Conservation (phyloP, 2,329 filamentous ascomycete species). For the Pseudogymnoascus sp. region DNA sequence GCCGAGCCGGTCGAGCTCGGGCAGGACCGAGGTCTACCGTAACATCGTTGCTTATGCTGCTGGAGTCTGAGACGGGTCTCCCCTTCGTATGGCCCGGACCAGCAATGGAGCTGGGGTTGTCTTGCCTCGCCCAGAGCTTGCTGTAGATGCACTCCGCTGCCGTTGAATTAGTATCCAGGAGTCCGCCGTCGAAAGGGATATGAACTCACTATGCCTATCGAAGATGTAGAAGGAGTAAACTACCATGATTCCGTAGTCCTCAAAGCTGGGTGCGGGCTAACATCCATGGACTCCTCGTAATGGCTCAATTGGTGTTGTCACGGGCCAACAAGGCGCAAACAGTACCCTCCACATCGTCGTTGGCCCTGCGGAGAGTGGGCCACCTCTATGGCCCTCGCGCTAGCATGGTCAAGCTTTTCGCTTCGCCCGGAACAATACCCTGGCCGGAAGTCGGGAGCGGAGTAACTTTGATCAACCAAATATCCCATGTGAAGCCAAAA, state of each 20-base stretch:
- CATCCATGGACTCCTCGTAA: conserved; percentile 8
- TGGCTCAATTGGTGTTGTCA: conserved; percentile 6
- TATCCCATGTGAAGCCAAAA: conserved; percentile 2
- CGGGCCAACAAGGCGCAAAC: conserved; percentile 7
- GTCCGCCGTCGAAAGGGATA: conserved; percentile 10
- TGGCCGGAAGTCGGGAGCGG: background rate
- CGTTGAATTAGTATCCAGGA: conserved; percentile 15
- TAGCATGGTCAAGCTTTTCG: conserved; percentile 6
- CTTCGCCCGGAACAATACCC: conserved; percentile 6
- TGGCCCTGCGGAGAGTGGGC: background rate
- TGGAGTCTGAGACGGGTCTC: conserved; percentile 40
- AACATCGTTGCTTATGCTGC: conserved; percentile 34
- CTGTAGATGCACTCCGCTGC: conserved; percentile 96
- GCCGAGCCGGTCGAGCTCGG: conserved; percentile 24
- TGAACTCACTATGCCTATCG: conserved; percentile 76
- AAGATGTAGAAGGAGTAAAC: conserved; percentile 99
- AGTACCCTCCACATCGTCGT: conserved; percentile 6
- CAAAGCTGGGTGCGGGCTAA: conserved; percentile 2
- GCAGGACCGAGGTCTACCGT: conserved; percentile 25
- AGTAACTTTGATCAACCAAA: conserved; percentile 1
- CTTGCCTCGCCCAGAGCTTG: conserved; percentile 58
- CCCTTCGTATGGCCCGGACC: conserved; percentile 34
- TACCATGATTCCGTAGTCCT: conserved; percentile 55
- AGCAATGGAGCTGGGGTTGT: conserved; percentile 34
- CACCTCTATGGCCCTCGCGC: background rate